phyloP scores from a whole-genome alignment of 768 basidiomycete genomes.

The Myochromella boudieri region DNA sequence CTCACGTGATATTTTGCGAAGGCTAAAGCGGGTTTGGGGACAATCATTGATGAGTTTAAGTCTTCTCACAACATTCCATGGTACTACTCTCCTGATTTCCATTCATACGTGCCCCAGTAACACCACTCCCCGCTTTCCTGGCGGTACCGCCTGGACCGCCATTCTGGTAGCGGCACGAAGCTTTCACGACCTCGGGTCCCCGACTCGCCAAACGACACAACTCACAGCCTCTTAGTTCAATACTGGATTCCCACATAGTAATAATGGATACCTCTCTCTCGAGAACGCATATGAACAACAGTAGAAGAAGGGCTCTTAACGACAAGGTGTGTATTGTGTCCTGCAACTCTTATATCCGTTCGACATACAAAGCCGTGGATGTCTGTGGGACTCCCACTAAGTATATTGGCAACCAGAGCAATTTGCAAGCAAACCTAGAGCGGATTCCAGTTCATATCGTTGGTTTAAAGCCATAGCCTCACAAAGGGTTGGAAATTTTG shows the following conservation, averaged over 20 bases:
- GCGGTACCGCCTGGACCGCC: neutral
- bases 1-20: no score
- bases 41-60: no score
- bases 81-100: conserved; percentile 9
- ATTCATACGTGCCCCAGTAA: conserved; percentile 9
- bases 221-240: neutral
- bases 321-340: conserved; percentile 16
- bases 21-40: no score
- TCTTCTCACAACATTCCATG: conserved; percentile 7
- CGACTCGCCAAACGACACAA: conserved; percentile 1
- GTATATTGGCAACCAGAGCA: no score
- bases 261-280: conserved; percentile 13
- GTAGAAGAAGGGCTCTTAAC: conserved; percentile 2
- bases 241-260: neutral
- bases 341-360: no score
- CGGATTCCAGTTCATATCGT: no score
- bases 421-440: no score
- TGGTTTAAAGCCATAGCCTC: no score
- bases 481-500: no score
- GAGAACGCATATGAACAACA: conserved; percentile 8
- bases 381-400: no score
- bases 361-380: no score
- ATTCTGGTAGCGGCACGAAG: conserved; percentile 1
- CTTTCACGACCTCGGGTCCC: conserved; percentile 9
- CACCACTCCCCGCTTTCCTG: neutral